Evolutionary conservation across 202 grass and related monocot genomes (phyloP), one percentile per base, ranked within the genome.

Genomic region (Alloteropsis angusta): DNA sequence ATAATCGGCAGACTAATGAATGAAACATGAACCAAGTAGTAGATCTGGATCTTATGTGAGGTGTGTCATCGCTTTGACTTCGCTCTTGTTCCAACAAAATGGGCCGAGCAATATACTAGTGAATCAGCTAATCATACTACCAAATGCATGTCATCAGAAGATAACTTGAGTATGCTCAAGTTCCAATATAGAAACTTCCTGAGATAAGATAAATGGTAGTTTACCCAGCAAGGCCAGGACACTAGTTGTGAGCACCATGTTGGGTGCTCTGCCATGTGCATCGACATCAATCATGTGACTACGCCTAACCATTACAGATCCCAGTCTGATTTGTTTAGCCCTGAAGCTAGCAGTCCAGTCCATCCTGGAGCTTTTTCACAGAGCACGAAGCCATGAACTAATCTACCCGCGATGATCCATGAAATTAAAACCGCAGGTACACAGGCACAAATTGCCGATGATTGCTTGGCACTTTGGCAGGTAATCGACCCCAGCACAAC

Each of bases 231-330:
- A 58, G 23, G 55, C 36, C 63, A 66, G 36, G 49, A 56, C 21
- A 38, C n/a, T 32, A 34, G 49, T 19, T 30, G 35, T 69, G 67
- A 60, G 63, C 64, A 61, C 65, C 64, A 83, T 35, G 15, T 42
- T 48, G 68, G 42, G 16, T 23, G 43, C 34, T 60, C 17, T 37
- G 53, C 16, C 64, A 60, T 69, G 72, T 77, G 63, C 81, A 77
- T 60, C 45, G 13, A 39, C 28, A 38, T 39, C 54, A 68, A 61
- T 5, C 80, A 54, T 56, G 55, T 82, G 47, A 43, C 47, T 19
- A 39, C 18, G 59, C 46, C 59, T 65, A 55, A 44, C 44, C 16
- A 56, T 74, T 43, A 32, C 37, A 36, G 68, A 65, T 74, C 58
- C 80, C 69, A 11, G 11, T 19, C 37, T 21, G 11, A 34, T 84